phyloP scores from a whole-genome alignment of 495 filamentous ascomycete species.

The Hypomontagnella submonticulosa region DNA sequence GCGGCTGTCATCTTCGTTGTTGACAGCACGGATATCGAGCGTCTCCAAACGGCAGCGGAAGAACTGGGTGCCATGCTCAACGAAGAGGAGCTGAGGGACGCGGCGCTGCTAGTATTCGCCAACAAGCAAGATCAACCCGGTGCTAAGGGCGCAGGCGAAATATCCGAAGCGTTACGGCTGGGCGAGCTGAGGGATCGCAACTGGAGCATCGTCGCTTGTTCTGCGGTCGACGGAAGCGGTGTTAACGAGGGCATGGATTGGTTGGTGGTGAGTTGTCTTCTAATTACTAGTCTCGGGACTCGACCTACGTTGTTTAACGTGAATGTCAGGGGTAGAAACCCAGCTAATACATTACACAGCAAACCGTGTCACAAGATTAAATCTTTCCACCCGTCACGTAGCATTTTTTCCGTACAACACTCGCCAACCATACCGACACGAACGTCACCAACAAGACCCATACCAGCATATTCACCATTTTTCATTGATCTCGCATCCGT shows the following conservation, averaged over 20 bases:
- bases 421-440: slow-evolving; percentile 22
- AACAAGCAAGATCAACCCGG: slow-evolving; percentile 99
- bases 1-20: slow-evolving; percentile 99
- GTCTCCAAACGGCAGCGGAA: slow-evolving; percentile 88
- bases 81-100: slow-evolving; percentile 94
- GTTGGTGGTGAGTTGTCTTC: slow-evolving; percentile 81
- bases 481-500: slow-evolving; percentile 34
- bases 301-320: not conserved
- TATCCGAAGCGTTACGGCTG: slow-evolving; percentile 89
- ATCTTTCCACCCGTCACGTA: slow-evolving; percentile 9
- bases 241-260: slow-evolving; percentile 98
- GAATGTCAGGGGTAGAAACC: slow-evolving; percentile 33
- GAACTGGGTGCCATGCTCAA: slow-evolving; percentile 95
- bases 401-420: slow-evolving; percentile 40
- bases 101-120: slow-evolving; percentile 92
- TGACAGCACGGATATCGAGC: slow-evolving; percentile 96
- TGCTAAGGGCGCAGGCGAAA: slow-evolving; percentile 95
- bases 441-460: slow-evolving; percentile 6
- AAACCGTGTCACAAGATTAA: slow-evolving; percentile 63
- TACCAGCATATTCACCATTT: slow-evolving; percentile 16
- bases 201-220: slow-evolving; percentile 98
- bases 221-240: slow-evolving; percentile 93
- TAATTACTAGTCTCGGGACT: not conserved
- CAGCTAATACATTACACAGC: slow-evolving; percentile 45
- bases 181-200: slow-evolving; percentile 94